Base-by-base conservation (phyloP, 2,329 filamentous ascomycete species). In the Stemphylium vesicarium region DNA sequence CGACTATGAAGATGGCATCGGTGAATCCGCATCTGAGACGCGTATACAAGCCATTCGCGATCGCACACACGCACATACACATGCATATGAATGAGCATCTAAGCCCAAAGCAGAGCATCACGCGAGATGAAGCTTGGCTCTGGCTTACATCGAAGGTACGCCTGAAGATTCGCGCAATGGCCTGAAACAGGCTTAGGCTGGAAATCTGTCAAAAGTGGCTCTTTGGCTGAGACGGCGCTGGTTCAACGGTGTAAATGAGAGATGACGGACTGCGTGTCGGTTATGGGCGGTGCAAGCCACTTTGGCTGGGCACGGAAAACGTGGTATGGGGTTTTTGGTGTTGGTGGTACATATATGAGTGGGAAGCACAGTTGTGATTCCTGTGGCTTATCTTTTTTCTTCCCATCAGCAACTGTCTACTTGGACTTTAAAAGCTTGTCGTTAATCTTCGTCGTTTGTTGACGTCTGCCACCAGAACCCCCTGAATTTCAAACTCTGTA, bases 261-360 rank as follows among this genome's bases (percentile, higher is more conserved):
- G 11, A 41, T 4, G 24, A 6, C n/a, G 38, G 22, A 11, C 29
- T 42, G 31, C 26, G 40, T 42, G 40, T 15, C 31, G 11, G 40
- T 10, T 13, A 42, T 18, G 40, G 26, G 40, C 40, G 26, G 40
- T 42, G 40, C 40, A 42, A 42, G 40, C 40, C 40, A 42, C 40
- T 10, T 18, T 37, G 15, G 6, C 31, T 33, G 12, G 18, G 26
- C 29, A 18, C 29, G 13, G 13, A 15, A 4, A 15, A 31, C 22
- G 15, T 15, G 32, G 50, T 29, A 33, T n/a, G 24, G 29, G 37
- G 42, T 24, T 26, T 12, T 8, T 20, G 15, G 2, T 15, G n/a
- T n/a, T n/a, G 16, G 20, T 16, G 15, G 11, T 24, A 40, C 26
- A 42, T 42, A 42, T 31, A 42, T n/a, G 40, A 18, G n/a, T 42